Base-by-base conservation (phyloP, 129 eudicot genomes). In the Tagetes patula region DNA sequence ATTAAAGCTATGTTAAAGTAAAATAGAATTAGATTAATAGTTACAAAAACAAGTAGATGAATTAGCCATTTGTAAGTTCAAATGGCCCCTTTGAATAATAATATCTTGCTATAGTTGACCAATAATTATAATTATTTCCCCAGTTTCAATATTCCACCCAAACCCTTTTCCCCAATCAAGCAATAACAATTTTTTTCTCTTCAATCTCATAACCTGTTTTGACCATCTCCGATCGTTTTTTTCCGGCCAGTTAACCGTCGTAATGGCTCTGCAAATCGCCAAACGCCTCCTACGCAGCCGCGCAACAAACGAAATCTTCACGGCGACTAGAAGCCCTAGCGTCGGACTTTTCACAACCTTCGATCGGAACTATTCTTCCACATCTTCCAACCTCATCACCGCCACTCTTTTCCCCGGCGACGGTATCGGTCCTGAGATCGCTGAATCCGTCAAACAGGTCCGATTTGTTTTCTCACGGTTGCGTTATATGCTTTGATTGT, bases 371-470 rank as follows among this genome's bases (percentile, higher is more conserved):
- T 82, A 70, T 68, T 82, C 89, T 0, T 81, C 89, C 50, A 50
- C 58, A 56, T 70, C 87, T 30, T 82, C 96, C 33, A 49, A 81
- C 60, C 81, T 84, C 78, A 94, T 94, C 80, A 83, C 84, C 60
- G 97, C 96, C 74, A 94, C 98, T 46, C 89, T 94, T 56, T 94
- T 94, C 41, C 98, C 98, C 75, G 98, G 98, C 32, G 98, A 94
- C 42, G 98, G 98, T 3, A 94, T 94, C 67, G 98, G 98, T 69
- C 98, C 98, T 47, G 98, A 94, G 83, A 94, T 94, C 86, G 97
- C 98, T 47, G 87, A 90, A 50, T 86, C 98, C 32, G 98, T 94
- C 43, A 94, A 90, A 79, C 76, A 87, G 96, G 98, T 88, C 52
- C 50, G 27, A 11, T 34, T 20, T 0, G 8, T 6, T 36, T 69